Percentiles rank a stretch among this genome's conserved stretches.
phyloP scores from a whole-genome alignment of 495 filamentous ascomycete genomes.

The Xylaria acuta region DNA sequence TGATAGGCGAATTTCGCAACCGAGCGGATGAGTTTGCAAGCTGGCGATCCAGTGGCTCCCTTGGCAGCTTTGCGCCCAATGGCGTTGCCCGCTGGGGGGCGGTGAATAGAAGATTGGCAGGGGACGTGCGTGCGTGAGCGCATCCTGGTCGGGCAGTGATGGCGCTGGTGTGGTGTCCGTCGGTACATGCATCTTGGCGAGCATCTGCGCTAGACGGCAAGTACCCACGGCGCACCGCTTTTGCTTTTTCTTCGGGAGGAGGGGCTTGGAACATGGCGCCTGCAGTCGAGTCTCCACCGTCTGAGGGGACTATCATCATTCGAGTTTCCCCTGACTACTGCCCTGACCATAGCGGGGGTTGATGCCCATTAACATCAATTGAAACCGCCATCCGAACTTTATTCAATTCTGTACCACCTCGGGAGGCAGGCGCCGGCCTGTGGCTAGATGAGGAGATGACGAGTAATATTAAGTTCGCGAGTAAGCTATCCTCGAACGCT shows the following conservation, averaged over 20 bases:
- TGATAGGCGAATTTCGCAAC: constrained; percentile 18
- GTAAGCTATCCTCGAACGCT: too few species aligned
- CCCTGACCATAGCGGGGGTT: constrained; percentile 15
- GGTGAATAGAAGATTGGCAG: constrained; percentile 23
- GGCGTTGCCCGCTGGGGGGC: constrained; percentile 6
- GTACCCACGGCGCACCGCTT: constrained; percentile 5
- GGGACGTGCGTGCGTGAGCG: not conserved
- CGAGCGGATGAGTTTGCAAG: constrained; percentile 19
- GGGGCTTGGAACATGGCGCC: constrained; percentile 7
- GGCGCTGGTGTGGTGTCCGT: not conserved
- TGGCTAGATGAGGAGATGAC: not conserved
- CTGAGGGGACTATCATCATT: constrained; percentile 9
- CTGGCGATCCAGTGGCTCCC: constrained; percentile 17
- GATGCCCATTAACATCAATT: not conserved
- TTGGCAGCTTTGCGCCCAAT: constrained; percentile 17
- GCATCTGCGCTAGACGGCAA: not conserved
- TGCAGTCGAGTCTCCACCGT: too few species aligned
- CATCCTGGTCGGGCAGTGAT: not conserved
- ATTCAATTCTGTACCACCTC: constrained; percentile 1
- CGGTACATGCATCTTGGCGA: constrained; percentile 2
- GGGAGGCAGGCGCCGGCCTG: not conserved
- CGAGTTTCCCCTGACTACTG: constrained; percentile 21
- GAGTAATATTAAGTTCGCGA: not conserved
- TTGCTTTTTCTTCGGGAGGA: constrained; percentile 15
- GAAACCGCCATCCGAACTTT: constrained; percentile 1